Percentiles rank a stretch among this genome's conserved stretches.
These are phyloP conservation scores for Macrophomina phaseolina DNA, from an alignment of 2,329 filamentous ascomycete genomes.

Conservation along the genomic window DNA sequence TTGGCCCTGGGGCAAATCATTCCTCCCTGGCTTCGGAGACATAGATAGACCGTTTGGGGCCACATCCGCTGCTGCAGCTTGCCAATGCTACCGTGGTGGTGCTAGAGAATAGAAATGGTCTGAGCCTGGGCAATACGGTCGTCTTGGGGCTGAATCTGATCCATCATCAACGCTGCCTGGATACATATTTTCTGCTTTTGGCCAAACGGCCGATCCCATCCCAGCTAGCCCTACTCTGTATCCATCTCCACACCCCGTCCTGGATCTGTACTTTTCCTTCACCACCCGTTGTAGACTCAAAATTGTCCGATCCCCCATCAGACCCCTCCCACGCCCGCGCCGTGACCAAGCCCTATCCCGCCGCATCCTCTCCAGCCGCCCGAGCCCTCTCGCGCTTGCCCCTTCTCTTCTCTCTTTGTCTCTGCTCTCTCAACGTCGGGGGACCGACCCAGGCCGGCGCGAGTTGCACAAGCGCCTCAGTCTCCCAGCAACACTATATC, in stretches of 20 bases:
- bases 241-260: constrained; percentile 34
- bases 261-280: constrained; percentile 30
- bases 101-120: constrained; percentile 51
- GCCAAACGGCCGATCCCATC: constrained; percentile 44
- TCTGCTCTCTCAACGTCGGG: constrained; percentile 31
- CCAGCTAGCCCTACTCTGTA: constrained; percentile 43
- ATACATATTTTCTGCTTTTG: constrained; percentile 46
- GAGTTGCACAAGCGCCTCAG: constrained; percentile 38
- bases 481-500: constrained; percentile 24
- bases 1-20: constrained; percentile 44
- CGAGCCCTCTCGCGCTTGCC: neutral
- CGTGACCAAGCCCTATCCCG: neutral
- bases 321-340: neutral
- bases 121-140: constrained; percentile 51
- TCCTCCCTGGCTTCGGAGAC: constrained; percentile 49
- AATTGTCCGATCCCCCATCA: constrained; percentile 25
- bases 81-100: constrained; percentile 52
- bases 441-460: constrained; percentile 35
- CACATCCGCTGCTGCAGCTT: constrained; percentile 53
- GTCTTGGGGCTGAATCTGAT: constrained; percentile 53
- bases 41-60: constrained; percentile 49
- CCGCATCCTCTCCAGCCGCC: neutral
- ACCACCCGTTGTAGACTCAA: constrained; percentile 21
- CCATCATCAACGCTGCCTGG: constrained; percentile 41
- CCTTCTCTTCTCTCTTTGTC: constrained; percentile 3